phyloP scores from a whole-genome alignment of 345 rosid species.

The Eucalyptus tenuipes region DNA sequence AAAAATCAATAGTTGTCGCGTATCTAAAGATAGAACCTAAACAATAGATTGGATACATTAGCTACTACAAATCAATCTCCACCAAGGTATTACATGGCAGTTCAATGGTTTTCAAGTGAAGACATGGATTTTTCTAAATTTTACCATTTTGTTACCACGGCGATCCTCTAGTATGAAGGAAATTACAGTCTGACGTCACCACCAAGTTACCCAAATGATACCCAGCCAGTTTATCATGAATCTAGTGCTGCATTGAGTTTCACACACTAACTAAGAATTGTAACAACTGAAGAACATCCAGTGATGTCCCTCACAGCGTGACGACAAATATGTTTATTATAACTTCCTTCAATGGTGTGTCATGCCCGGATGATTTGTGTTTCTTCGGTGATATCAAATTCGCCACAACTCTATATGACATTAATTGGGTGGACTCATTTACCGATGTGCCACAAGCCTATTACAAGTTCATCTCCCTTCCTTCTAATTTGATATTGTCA shows the following conservation, averaged over 20 bases:
- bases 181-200: not conserved
- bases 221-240: not conserved
- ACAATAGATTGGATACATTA: slow-evolving; percentile 5
- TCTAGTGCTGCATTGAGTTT: not conserved
- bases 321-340: not conserved
- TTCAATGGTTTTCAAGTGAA: not conserved
- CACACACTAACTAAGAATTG: not conserved
- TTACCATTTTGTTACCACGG: not conserved
- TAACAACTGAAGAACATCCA: not conserved
- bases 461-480: too few species aligned
- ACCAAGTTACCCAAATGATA: not conserved
- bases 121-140: not conserved
- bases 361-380: not conserved
- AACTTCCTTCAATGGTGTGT: not conserved
- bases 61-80: not conserved
- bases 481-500: not conserved
- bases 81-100: not conserved
- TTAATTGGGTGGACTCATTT: too few species aligned
- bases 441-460: too few species aligned
- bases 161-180: not conserved
- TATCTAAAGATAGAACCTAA: slow-evolving; percentile 7
- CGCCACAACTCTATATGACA: not conserved
- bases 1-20: not conserved
- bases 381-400: not conserved
- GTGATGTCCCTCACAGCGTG: not conserved